Evolutionary conservation across 139 green algal genomes (phyloP).

Genomic region (Trebouxia sp.): DNA sequence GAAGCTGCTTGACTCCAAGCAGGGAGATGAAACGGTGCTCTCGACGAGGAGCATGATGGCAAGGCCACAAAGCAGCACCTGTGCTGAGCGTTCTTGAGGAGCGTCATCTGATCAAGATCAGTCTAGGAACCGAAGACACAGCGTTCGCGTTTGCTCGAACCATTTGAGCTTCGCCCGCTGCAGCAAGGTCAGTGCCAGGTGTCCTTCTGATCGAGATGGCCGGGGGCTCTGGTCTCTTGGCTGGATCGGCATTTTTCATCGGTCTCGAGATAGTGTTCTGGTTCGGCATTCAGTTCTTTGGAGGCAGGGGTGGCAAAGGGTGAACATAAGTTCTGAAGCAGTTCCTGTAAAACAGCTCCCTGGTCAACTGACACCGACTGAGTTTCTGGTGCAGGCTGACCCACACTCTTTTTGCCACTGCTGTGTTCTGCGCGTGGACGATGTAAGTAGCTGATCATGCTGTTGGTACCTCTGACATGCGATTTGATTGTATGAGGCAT

Average conservation of each 20-base stretch:
- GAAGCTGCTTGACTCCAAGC: too few relatives aligned
- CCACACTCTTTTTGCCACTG: conserved; percentile 47
- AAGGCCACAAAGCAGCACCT: too few relatives aligned
- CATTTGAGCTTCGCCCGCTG: too few relatives aligned
- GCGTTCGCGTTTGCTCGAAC: too few relatives aligned
- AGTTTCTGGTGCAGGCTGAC: conserved; percentile 45
- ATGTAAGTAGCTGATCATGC: conserved; percentile 43
- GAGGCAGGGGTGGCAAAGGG: conserved; percentile 15
- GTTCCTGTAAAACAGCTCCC: neutral
- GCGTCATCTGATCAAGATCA: too few relatives aligned
- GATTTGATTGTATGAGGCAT: too few relatives aligned
- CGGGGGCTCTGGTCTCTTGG: conserved; percentile 14
- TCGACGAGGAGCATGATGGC: too few relatives aligned
- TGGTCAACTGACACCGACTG: neutral
- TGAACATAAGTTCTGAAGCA: neutral
- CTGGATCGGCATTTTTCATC: conserved; percentile 25
- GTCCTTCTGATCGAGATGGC: conserved; percentile 7
- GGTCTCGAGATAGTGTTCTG: conserved; percentile 15
- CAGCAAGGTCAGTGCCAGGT: too few relatives aligned
- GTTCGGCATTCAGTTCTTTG: conserved; percentile 26
- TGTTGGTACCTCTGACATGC: neutral
- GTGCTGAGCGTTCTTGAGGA: too few relatives aligned
- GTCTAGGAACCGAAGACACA: too few relatives aligned
- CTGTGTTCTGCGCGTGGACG: conserved; percentile 63
- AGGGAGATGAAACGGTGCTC: too few relatives aligned